These are phyloP conservation scores for Fusarium nanum DNA, from an alignment of 2,329 filamentous ascomycete genomes.

Conservation along the genomic window DNA sequence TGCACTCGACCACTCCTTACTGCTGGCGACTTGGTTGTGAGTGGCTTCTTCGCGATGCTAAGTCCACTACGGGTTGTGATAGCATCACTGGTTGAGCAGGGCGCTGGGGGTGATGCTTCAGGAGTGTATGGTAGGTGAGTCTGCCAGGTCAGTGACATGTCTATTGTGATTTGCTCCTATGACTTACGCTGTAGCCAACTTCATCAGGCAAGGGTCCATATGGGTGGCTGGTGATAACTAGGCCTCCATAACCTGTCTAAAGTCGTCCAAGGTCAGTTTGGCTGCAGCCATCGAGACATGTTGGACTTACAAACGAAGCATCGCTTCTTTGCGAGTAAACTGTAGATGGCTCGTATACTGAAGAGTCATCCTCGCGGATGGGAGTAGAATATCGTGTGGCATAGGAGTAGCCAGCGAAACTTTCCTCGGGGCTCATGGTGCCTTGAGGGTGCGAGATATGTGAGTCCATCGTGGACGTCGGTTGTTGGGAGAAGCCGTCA, in stretches of 20 bases:
- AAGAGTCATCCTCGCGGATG: slow-evolving; percentile 34
- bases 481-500: slow-evolving; percentile 32
- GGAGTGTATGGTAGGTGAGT: slow-evolving; percentile 54
- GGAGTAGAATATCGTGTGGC: slow-evolving; percentile 37
- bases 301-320: slow-evolving; percentile 34
- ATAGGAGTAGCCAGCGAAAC: slow-evolving; percentile 18
- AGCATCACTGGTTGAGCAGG: slow-evolving; percentile 32
- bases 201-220: slow-evolving; percentile 42
- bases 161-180: not conserved
- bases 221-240: slow-evolving; percentile 18
- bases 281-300: not conserved
- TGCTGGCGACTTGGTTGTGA: slow-evolving; percentile 14
- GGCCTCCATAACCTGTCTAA: slow-evolving; percentile 30
- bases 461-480: slow-evolving; percentile 29
- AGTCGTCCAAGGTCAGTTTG: slow-evolving; percentile 2
- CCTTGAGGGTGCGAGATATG: slow-evolving; percentile 30
- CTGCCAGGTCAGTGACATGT: slow-evolving; percentile 25
- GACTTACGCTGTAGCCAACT: slow-evolving; percentile 38
- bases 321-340: slow-evolving; percentile 35
- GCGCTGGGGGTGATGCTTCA: slow-evolving; percentile 62
- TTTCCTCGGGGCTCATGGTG: slow-evolving; percentile 17
- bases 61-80: slow-evolving; percentile 55
- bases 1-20: slow-evolving; percentile 40
- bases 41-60: slow-evolving; percentile 44
- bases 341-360: slow-evolving; percentile 32